These are phyloP conservation scores for Ustilago trichophora DNA, from an alignment of 1,284 basidiomycete species.

Conservation along the genomic window DNA sequence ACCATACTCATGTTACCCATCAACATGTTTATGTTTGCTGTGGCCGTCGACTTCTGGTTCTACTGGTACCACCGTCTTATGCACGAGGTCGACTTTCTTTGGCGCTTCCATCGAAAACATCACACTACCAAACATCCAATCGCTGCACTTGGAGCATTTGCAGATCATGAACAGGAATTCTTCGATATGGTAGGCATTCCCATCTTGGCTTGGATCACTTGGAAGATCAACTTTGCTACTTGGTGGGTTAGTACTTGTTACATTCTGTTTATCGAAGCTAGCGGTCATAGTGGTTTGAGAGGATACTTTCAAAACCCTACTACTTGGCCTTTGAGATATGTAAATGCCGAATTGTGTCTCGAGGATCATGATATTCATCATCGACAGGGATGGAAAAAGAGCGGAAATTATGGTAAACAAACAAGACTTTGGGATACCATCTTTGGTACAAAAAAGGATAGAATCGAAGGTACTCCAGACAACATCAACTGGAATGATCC, in stretches of 20 bases:
- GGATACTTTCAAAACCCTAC: conserved; percentile 55
- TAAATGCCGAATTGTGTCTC: conserved; percentile 51
- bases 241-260: conserved; percentile 33
- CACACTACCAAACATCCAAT: conserved; percentile 61
- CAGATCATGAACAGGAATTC: conserved; percentile 56
- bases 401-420: conserved; percentile 63
- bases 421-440: conserved; percentile 59
- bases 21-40: conserved; percentile 35
- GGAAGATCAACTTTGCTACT: conserved; percentile 48
- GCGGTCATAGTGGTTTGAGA: conserved; percentile 58
- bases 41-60: conserved; percentile 57
- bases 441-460: conserved; percentile 57
- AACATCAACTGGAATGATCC: conserved; percentile 44
- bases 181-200: conserved; percentile 58
- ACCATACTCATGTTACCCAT: conserved; percentile 33
- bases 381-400: conserved; percentile 56
- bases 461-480: conserved; percentile 44
- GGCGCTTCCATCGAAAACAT: conserved; percentile 51
- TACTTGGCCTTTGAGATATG: conserved; percentile 35
- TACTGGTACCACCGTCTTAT: conserved; percentile 59
- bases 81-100: conserved; percentile 49
- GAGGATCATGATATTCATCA: conserved; percentile 67
- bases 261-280: conserved; percentile 32
- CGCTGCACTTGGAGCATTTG: conserved; percentile 48
- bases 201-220: conserved; percentile 44